These are phyloP conservation scores for Yamadazyma atlantica DNA, from an alignment of 1,139 yeast genomes.

Conservation along the genomic window DNA sequence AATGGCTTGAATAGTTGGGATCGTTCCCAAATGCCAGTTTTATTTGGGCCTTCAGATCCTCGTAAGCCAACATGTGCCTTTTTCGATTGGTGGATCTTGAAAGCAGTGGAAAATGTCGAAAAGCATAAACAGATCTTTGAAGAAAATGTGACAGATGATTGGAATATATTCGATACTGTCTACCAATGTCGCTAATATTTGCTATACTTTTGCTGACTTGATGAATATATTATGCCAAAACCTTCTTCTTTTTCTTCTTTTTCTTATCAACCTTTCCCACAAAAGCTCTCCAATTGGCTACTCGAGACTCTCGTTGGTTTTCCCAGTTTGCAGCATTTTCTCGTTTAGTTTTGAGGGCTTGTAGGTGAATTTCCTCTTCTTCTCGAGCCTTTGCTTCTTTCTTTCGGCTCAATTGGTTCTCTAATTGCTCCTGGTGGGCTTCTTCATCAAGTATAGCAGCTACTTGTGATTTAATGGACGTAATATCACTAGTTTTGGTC, in stretches of 20 bases:
- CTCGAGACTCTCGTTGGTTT: slow-evolving; percentile 57
- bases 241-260: slow-evolving; percentile 40
- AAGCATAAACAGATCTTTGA: too few relatives aligned
- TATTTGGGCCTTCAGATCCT: too few relatives aligned
- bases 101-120: too few relatives aligned
- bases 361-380: slow-evolving; percentile 32
- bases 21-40: too few relatives aligned
- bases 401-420: slow-evolving; percentile 17
- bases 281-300: slow-evolving; percentile 61
- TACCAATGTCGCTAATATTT: not conserved
- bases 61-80: too few relatives aligned
- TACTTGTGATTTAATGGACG: slow-evolving; percentile 20
- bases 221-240: slow-evolving; percentile 20
- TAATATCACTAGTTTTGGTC: not conserved
- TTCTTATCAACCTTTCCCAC: slow-evolving; percentile 43
- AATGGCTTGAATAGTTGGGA: too few relatives aligned
- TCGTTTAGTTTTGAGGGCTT: slow-evolving; percentile 38
- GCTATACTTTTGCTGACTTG: not conserved
- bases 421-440: slow-evolving; percentile 13
- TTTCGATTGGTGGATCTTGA: too few relatives aligned
- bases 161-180: too few relatives aligned
- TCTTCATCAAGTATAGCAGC: slow-evolving; percentile 34
- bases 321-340: slow-evolving; percentile 60
- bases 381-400: slow-evolving; percentile 28
- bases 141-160: too few relatives aligned